Evolutionary conservation across 371 early-diverging fungal genomes (phyloP).

Genomic region (Rozella allomycis): DNA sequence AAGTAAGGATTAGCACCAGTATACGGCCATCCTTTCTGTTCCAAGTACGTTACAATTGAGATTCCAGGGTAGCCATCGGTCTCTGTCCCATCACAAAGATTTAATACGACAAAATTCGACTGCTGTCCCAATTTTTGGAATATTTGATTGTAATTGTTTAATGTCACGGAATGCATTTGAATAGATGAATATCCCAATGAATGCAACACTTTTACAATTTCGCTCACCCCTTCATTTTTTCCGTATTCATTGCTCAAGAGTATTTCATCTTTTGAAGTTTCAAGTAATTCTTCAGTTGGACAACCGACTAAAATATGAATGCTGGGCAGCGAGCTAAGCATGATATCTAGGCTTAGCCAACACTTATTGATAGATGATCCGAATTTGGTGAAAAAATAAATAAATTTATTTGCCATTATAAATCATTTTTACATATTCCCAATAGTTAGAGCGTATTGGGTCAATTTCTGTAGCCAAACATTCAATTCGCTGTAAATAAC

Average conservation of each 20-base stretch:
- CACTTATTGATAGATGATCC: too few relatives aligned
- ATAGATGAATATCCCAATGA: not conserved
- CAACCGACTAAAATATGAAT: too few relatives aligned
- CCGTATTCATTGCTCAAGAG: not conserved
- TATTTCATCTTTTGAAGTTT: too few relatives aligned
- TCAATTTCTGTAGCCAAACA: too few relatives aligned
- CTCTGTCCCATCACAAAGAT: slow-evolving; percentile 1
- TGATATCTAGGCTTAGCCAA: too few relatives aligned
- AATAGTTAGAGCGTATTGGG: too few relatives aligned
- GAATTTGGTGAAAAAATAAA: too few relatives aligned
- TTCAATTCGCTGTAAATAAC: too few relatives aligned
- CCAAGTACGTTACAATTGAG: not conserved
- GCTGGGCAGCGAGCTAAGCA: too few relatives aligned
- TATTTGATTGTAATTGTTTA: not conserved
- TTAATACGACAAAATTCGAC: not conserved
- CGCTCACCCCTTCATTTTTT: not conserved
- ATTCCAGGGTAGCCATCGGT: slow-evolving; percentile 1
- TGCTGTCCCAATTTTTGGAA: not conserved
- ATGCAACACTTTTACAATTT: not conserved
- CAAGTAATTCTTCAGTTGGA: too few relatives aligned
- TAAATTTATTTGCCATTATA: too few relatives aligned
- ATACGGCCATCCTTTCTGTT: not conserved
- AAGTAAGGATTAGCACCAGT: slow-evolving; percentile 1
- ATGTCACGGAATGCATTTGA: not conserved
- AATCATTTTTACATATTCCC: too few relatives aligned